Evolutionary conservation across 768 basidiomycete species (phyloP).

Genomic region (Aureoboletus auriporus): DNA sequence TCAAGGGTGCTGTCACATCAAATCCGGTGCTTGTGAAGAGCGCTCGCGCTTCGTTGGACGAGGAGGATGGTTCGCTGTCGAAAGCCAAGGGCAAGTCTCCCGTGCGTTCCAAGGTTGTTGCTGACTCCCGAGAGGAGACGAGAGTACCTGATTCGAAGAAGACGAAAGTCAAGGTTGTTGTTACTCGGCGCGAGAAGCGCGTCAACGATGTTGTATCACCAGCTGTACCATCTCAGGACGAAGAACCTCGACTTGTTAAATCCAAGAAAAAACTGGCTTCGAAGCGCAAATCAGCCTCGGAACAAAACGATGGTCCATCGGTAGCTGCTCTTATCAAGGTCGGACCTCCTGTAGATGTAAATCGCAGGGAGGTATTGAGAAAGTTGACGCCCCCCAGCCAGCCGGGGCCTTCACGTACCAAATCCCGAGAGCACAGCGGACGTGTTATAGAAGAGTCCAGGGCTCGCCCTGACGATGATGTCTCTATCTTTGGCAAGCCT

Average conservation of each 20-base stretch:
- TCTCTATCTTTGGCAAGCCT: neutral
- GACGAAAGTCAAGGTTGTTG: neutral
- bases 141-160: neutral
- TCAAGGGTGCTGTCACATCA: too few relatives aligned
- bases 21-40: too few relatives aligned
- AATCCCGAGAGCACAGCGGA: neutral
- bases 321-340: constrained; percentile 8
- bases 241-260: constrained; percentile 1
- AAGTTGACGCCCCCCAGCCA: neutral
- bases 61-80: constrained; percentile 1
- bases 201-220: neutral
- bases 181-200: neutral
- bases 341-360: constrained; percentile 25
- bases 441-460: neutral
- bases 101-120: neutral
- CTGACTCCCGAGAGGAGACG: neutral
- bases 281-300: neutral
- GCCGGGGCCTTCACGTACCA: neutral
- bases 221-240: constrained; percentile 1
- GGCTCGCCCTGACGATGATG: neutral
- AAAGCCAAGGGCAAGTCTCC: constrained; percentile 1
- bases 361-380: constrained; percentile 4
- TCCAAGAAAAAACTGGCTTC: neutral
- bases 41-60: neutral
- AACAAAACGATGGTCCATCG: neutral